Percentiles rank a stretch among this genome's conserved stretches.
Conservation (phyloP, 2,329 filamentous ascomycete genomes). For the Colletotrichum navitas region DNA sequence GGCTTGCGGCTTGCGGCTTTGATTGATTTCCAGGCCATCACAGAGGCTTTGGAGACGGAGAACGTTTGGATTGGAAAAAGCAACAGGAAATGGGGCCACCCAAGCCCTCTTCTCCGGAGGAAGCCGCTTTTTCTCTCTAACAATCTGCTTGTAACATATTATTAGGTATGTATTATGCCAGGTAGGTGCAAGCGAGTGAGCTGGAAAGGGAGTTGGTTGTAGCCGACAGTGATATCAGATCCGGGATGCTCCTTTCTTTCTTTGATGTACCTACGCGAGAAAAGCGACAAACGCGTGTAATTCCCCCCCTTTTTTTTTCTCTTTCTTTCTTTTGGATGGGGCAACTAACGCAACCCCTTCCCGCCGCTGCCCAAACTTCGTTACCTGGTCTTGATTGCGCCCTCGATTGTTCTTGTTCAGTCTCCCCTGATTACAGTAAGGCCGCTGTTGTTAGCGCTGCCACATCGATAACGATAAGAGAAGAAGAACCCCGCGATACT, state of each 20-base stretch:
- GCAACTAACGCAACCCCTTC: neutral
- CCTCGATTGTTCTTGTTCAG: neutral
- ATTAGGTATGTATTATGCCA: too few species aligned
- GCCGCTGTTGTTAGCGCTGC: neutral
- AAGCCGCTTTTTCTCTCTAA: neutral
- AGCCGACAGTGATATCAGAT: constrained; percentile 23
- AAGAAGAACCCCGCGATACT: neutral
- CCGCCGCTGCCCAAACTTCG: neutral
- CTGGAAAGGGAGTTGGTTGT: neutral
- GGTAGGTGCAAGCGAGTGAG: neutral
- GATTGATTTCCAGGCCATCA: constrained; percentile 65
- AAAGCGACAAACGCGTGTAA: neutral
- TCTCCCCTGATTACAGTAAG: neutral
- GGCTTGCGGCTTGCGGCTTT: constrained; percentile 64
- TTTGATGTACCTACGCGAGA: neutral
- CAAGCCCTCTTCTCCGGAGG: neutral
- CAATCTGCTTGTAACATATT: too few species aligned
- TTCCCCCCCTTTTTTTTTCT: neutral
- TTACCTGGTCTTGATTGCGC: neutral
- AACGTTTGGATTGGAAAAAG: neutral
- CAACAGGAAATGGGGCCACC: neutral
- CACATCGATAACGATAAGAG: neutral
- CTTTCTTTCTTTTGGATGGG: neutral
- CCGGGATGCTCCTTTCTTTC: constrained; percentile 32
- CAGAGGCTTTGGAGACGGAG: constrained; percentile 55